phyloP scores from a whole-genome alignment of 73 alveolate genomes.

The Stentor roeselii region DNA sequence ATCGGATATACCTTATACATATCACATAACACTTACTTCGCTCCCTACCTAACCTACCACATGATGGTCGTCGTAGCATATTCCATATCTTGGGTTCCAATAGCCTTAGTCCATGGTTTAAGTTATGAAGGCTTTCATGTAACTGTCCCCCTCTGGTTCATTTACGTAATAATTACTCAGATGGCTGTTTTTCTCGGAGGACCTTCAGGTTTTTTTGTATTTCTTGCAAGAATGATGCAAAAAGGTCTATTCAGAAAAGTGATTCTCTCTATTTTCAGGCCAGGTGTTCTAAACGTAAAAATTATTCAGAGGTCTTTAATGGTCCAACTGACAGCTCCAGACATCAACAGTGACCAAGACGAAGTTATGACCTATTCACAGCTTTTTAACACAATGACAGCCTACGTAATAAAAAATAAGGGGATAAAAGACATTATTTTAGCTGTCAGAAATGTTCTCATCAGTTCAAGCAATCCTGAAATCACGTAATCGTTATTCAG shows the following conservation, averaged over 20 bases:
- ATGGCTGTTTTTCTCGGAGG: neutral
- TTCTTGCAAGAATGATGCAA: neutral
- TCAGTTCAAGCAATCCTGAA: neutral
- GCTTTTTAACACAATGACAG: neutral
- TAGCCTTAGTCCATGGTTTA: neutral
- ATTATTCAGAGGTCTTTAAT: neutral
- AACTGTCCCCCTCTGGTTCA: neutral
- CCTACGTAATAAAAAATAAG: neutral
- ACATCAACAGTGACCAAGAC: neutral
- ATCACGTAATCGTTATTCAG: neutral
- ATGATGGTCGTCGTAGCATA: neutral
- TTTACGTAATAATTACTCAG: neutral
- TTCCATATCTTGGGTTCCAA: neutral
- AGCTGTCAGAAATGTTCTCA: neutral
- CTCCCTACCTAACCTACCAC: neutral
- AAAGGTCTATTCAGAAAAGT: neutral
- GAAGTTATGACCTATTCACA: neutral
- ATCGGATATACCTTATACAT: neutral
- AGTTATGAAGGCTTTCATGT: neutral
- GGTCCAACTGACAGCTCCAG: neutral
- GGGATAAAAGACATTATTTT: neutral
- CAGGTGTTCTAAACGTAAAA: neutral
- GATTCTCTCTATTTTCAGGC: neutral
- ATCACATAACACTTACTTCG: neutral
- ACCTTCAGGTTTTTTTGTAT: neutral